Evolutionary conservation across 257 asterid species (phyloP).

Genomic region (Plantago elongata): DNA sequence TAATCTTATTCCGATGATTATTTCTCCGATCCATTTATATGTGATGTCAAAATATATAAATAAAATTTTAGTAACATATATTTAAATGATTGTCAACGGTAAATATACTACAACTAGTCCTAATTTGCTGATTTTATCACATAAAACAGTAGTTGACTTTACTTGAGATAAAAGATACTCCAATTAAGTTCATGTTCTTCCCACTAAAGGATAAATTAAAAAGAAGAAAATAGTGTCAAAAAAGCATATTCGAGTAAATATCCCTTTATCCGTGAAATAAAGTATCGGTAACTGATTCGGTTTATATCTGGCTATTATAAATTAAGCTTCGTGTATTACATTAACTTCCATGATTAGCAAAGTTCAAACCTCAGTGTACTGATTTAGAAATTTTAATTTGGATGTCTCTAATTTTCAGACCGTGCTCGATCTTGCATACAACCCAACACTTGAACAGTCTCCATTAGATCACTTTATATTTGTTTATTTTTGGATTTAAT

Average conservation of each 20-base stretch:
- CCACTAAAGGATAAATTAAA: constrained; percentile 5
- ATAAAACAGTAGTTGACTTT: not conserved
- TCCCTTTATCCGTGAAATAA: not conserved
- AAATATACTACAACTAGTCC: too few relatives aligned
- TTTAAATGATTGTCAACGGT: too few relatives aligned
- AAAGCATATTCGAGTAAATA: constrained; percentile 14
- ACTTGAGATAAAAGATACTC: too few relatives aligned
- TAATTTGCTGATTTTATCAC: not conserved
- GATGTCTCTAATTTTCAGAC: constrained; percentile 20
- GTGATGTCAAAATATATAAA: too few relatives aligned
- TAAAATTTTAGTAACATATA: too few relatives aligned
- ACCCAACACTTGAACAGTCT: constrained; percentile 3
- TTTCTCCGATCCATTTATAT: too few relatives aligned
- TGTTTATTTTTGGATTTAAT: not conserved
- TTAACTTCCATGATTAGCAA: constrained; percentile 7
- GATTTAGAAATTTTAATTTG: constrained; percentile 1
- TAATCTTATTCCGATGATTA: too few relatives aligned
- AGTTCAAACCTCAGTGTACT: constrained; percentile 8
- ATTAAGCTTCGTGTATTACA: not conserved
- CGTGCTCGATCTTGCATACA: constrained; percentile 1
- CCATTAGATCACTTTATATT: not conserved
- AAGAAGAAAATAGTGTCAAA: not conserved
- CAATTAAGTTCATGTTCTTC: constrained; percentile 18
- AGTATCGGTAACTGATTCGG: not conserved
- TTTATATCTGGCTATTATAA: not conserved